Conservation (phyloP, 441 rosid genomes). For the Corymbia citriodora region DNA sequence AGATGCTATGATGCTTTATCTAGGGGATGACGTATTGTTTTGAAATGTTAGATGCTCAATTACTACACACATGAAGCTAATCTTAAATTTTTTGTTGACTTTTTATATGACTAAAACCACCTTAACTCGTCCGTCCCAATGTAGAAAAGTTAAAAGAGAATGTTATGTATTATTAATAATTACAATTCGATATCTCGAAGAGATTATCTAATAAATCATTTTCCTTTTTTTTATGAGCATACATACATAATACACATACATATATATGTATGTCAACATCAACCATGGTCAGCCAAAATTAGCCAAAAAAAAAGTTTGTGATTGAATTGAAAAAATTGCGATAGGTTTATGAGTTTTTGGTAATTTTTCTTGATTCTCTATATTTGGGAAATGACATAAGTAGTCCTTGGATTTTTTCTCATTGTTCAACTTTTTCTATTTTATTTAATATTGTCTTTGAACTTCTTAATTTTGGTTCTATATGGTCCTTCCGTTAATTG, state of each 20-base stretch:
- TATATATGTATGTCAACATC: too few relatives aligned
- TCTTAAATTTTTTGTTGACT: neutral
- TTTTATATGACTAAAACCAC: neutral
- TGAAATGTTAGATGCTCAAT: neutral
- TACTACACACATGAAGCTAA: neutral
- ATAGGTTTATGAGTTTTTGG: too few relatives aligned
- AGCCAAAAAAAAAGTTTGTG: too few relatives aligned
- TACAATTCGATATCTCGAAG: neutral
- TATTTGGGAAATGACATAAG: neutral
- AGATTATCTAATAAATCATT: neutral
- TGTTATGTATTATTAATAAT: neutral
- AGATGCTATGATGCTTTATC: neutral
- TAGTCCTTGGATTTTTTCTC: neutral
- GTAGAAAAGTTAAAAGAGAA: neutral
- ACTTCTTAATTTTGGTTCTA: too few relatives aligned
- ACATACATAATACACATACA: too few relatives aligned
- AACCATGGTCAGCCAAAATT: too few relatives aligned
- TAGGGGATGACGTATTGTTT: accelerated
- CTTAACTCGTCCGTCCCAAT: neutral
- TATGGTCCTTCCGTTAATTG: too few relatives aligned
- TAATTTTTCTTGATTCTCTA: neutral
- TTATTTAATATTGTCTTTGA: too few relatives aligned
- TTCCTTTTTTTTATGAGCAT: neutral
- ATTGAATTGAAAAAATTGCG: too few relatives aligned
- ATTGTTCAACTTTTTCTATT: too few relatives aligned